phyloP scores from a whole-genome alignment of 2,329 filamentous ascomycete species.

The Paramyrothecium sp. region DNA sequence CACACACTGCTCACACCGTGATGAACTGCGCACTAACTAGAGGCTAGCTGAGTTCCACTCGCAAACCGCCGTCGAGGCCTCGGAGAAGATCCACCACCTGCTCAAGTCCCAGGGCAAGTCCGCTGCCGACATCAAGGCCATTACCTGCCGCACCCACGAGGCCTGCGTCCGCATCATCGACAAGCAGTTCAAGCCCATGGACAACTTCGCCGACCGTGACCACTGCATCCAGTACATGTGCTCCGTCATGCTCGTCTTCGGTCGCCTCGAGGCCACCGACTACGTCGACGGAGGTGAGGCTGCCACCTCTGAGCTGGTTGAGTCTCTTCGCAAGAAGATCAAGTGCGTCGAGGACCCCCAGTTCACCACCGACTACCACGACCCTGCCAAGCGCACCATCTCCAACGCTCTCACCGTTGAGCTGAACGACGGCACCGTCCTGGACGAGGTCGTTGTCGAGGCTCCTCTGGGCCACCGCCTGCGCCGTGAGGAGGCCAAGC shows the following conservation, averaged over 20 bases:
- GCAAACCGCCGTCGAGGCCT: conserved; percentile 94
- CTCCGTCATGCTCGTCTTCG: conserved; percentile 91
- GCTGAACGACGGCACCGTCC: conserved; percentile 87
- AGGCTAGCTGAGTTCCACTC: conserved; percentile 86
- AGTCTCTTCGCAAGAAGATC: conserved; percentile 90
- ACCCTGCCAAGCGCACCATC: conserved; percentile 91
- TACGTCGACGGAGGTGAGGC: conserved; percentile 93
- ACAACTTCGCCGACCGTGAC: conserved; percentile 99
- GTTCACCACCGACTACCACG: conserved; percentile 94
- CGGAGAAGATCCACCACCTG: conserved; percentile 81
- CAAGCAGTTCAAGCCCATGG: conserved; percentile 99
- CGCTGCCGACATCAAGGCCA: conserved; percentile 86
- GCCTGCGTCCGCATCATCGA: conserved; percentile 99
- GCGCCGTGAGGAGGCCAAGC: conserved; percentile 94
- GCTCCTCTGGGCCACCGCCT: conserved; percentile 91
- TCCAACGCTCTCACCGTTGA: conserved; percentile 95
- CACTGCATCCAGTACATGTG: conserved; percentile 99
- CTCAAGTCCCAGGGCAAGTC: conserved; percentile 85
- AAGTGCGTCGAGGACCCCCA: conserved; percentile 93
- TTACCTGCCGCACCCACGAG: conserved; percentile 96
- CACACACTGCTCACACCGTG: not conserved
- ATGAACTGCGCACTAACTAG: not conserved
- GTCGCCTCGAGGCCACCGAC: conserved; percentile 88
- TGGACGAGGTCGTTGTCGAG: conserved; percentile 90
- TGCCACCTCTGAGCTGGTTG: conserved; percentile 83